Conservation (phyloP, 1,139 yeast genomes). For the Meyerozyma smithsonii region DNA sequence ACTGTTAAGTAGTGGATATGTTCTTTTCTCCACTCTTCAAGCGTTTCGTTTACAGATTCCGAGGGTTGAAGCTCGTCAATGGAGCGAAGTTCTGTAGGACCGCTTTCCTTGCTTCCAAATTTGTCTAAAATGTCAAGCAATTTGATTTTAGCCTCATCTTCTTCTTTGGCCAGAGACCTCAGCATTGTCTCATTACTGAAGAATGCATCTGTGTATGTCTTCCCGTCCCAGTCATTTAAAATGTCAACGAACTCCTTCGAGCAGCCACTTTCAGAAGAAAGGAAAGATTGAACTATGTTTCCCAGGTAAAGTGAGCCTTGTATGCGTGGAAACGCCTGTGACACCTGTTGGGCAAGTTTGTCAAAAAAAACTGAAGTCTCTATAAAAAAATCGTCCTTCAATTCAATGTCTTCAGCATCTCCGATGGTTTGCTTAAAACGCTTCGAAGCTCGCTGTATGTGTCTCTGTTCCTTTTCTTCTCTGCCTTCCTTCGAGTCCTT, state of each 20-base stretch:
- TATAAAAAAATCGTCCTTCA: constrained; percentile 20
- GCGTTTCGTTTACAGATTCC: constrained; percentile 19
- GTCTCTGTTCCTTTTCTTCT: neutral
- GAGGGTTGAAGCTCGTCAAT: constrained; percentile 14
- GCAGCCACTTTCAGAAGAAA: constrained; percentile 6
- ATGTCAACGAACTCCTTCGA: constrained; percentile 22
- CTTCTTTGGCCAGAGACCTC: constrained; percentile 10
- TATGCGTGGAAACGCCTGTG: no score
- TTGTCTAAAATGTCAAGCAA: constrained; percentile 35
- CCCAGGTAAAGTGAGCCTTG: neutral
- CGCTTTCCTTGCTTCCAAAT: constrained; percentile 24
- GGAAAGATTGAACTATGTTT: neutral
- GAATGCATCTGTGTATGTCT: constrained; percentile 12
- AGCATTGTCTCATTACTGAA: constrained; percentile 11
- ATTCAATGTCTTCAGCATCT: constrained; percentile 15
- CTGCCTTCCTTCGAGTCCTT: constrained; percentile 4
- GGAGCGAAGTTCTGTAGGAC: constrained; percentile 7
- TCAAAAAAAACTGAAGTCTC: constrained; percentile 23
- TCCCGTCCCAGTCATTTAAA: constrained; percentile 22
- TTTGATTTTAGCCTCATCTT: constrained; percentile 30
- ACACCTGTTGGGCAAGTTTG: constrained; percentile 16
- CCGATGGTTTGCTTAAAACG: constrained; percentile 27
- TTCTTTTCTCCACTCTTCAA: constrained; percentile 25
- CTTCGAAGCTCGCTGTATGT: constrained; percentile 33
- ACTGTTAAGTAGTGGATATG: constrained; percentile 43